Evolutionary conservation across 2,329 filamentous ascomycete genomes (phyloP).

Genomic region (Penicillium sp.): DNA sequence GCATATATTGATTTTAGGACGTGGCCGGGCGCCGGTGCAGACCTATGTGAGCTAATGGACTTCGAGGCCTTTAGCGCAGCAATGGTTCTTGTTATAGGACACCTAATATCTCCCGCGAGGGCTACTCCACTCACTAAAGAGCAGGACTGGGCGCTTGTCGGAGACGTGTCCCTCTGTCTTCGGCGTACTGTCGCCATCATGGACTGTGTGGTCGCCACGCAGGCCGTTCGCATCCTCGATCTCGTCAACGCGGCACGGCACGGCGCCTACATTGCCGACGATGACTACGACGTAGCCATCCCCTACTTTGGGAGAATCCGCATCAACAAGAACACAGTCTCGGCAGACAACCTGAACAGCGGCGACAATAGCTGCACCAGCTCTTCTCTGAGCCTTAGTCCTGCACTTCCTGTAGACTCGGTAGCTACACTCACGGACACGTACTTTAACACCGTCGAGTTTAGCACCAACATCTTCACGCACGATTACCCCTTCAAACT

Average conservation of each 20-base stretch:
- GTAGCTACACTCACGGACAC: constrained; percentile 2
- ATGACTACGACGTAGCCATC: constrained; percentile 1
- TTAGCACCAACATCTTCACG: constrained; percentile 4
- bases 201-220: constrained; percentile 1
- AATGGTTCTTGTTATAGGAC: neutral
- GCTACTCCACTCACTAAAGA: constrained; percentile 1
- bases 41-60: constrained; percentile 3
- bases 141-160: constrained; percentile 2
- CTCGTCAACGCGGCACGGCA: constrained; percentile 2
- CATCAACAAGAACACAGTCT: constrained; percentile 2
- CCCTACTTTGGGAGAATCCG: constrained; percentile 3
- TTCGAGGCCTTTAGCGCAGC: constrained; percentile 1
- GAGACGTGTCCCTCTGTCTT: constrained; percentile 1
- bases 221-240: constrained; percentile 1
- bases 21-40: neutral
- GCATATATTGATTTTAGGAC: constrained; percentile 1
- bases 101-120: neutral
- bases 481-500: constrained; percentile 1
- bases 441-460: constrained; percentile 2
- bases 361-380: neutral
- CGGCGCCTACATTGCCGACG: constrained; percentile 2
- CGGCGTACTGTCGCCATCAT: constrained; percentile 3
- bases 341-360: neutral
- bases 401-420: neutral
- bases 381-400: neutral